Evolutionary conservation across 2,329 filamentous ascomycete genomes (phyloP).

Genomic region (Trichoderma sp.): DNA sequence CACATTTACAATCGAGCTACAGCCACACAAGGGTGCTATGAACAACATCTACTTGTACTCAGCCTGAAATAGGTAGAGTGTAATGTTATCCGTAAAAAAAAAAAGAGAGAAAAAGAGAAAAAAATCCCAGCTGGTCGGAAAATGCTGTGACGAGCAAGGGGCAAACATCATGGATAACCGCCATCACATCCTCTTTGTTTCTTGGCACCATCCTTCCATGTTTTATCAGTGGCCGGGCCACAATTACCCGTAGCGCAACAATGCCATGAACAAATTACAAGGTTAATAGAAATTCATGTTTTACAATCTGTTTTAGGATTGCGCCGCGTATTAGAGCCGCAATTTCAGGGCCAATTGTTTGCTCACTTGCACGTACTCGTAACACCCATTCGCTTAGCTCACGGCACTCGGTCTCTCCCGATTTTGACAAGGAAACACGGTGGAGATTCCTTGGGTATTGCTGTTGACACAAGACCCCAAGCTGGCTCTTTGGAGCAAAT

Average conservation of each 20-base stretch:
- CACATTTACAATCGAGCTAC: background rate
- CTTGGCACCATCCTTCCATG: background rate
- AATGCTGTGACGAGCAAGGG: background rate
- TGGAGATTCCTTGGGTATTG: background rate
- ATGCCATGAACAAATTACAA: background rate
- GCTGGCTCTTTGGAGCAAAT: too few relatives aligned
- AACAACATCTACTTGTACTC: background rate
- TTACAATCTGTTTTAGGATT: background rate
- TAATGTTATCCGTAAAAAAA: background rate
- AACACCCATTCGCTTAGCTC: background rate
- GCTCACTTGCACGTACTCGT: background rate
- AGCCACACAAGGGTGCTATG: background rate
- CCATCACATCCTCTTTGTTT: background rate
- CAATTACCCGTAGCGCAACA: background rate
- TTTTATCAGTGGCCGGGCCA: background rate
- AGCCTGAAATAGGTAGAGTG: background rate
- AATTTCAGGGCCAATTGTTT: background rate
- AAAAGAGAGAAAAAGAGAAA: too few relatives aligned
- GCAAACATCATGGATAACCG: background rate
- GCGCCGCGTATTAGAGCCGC: background rate
- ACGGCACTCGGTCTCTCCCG: slow-evolving; percentile 1
- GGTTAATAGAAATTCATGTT: background rate
- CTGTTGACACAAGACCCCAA: background rate
- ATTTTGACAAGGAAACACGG: background rate
- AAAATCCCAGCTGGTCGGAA: too few relatives aligned